Conservation (phyloP, 768 basidiomycete genomes). For the Leccinum barrowsii region DNA sequence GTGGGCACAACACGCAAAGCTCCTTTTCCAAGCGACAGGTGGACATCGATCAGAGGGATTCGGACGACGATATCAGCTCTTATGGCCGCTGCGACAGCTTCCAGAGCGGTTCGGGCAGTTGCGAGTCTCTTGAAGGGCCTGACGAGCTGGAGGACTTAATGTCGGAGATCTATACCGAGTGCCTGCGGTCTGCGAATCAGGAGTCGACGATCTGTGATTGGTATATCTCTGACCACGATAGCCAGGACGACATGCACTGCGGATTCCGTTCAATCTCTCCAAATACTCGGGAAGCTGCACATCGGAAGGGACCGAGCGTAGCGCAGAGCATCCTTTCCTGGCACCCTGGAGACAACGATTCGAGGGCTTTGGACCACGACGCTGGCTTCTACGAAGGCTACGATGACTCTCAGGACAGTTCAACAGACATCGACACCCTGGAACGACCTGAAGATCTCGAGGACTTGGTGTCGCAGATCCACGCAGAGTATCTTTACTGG, state of each 20-base stretch:
- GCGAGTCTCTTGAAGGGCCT: neutral
- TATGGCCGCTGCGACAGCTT: neutral
- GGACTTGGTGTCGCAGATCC: neutral
- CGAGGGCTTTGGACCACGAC: neutral
- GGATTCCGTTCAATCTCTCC: neutral
- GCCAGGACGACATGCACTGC: neutral
- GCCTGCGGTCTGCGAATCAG: neutral
- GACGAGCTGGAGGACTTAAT: neutral
- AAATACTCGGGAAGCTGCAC: neutral
- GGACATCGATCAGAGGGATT: neutral
- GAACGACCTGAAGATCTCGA: neutral
- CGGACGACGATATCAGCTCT: neutral
- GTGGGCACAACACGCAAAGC: neutral
- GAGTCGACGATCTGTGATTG: neutral
- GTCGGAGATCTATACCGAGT: neutral
- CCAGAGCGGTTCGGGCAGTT: neutral
- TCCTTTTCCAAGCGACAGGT: neutral
- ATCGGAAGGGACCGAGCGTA: neutral
- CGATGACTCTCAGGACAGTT: neutral
- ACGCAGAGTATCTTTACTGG: no score
- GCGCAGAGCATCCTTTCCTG: neutral
- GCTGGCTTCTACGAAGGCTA: neutral
- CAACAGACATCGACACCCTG: neutral
- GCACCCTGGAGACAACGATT: neutral
- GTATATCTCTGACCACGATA: neutral